Percentiles rank a stretch among this genome's conserved stretches.
Evolutionary conservation across 2,329 filamentous ascomycete genomes (phyloP).

Genomic region (Venturia aucupariae): DNA sequence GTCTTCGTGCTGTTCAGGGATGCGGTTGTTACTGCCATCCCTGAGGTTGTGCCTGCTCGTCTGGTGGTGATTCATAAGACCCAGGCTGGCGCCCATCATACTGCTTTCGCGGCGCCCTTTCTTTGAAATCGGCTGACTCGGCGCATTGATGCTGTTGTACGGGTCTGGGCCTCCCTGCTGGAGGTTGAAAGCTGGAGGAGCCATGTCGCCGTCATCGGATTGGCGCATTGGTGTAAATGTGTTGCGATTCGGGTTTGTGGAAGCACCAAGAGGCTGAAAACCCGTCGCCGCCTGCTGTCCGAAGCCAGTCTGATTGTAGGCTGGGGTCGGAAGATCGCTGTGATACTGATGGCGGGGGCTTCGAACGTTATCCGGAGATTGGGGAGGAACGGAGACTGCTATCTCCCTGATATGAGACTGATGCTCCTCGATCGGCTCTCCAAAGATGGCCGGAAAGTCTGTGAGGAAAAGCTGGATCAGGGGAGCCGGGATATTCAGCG

Average conservation of each 20-base stretch:
- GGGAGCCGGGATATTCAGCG: conserved; percentile 88
- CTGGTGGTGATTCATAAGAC: conserved; percentile 13
- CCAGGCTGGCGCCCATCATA: conserved; percentile 13
- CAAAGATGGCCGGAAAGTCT: conserved; percentile 81
- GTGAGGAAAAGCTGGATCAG: conserved; percentile 91
- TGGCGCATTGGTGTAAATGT: conserved; percentile 7
- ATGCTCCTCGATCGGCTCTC: conserved; percentile 52
- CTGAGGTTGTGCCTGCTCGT: conserved; percentile 6
- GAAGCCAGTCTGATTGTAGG: conserved; percentile 50
- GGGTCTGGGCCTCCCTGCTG: conserved; percentile 1
- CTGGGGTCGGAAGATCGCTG: conserved; percentile 55
- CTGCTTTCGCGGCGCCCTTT: conserved; percentile 12
- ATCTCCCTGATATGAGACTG: conserved; percentile 37
- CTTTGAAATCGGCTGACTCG: background rate
- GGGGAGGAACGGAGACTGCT: conserved; percentile 27
- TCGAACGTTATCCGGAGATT: conserved; percentile 49
- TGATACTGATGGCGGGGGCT: conserved; percentile 59
- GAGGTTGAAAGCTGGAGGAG: conserved; percentile 4
- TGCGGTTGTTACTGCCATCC: conserved; percentile 11
- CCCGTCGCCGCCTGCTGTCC: conserved; percentile 7
- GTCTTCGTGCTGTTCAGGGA: background rate
- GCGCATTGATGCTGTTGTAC: background rate
- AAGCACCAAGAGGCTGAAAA: conserved; percentile 18
- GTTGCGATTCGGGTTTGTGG: conserved; percentile 7
- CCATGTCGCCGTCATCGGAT: conserved; percentile 1